These are phyloP conservation scores for Dillenia turbinata DNA, from an alignment of 164 flowering plant species.

Conservation along the genomic window DNA sequence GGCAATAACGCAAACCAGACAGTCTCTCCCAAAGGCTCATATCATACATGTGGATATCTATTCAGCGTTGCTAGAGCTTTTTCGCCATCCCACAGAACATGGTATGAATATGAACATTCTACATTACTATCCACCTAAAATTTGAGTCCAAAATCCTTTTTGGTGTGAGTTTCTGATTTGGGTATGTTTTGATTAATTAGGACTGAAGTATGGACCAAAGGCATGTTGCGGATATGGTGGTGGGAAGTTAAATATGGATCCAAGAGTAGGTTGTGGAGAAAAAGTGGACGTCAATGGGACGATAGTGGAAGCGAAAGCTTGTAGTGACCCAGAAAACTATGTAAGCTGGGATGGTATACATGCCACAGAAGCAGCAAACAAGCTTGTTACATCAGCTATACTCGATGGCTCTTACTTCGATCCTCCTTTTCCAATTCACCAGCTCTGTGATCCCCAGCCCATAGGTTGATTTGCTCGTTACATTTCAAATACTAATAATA, in stretches of 20 bases:
- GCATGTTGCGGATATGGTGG: slow-evolving; percentile 81
- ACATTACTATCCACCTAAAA: too few relatives aligned
- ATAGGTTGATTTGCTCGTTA: slow-evolving; percentile 26
- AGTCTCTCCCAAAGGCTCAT: slow-evolving; percentile 44
- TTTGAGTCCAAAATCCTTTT: neutral
- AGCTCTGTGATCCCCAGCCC: slow-evolving; percentile 59
- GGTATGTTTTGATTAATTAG: slow-evolving; percentile 20
- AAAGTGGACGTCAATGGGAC: slow-evolving; percentile 44
- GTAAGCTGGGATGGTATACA: slow-evolving; percentile 98
- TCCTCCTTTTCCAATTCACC: slow-evolving; percentile 49
- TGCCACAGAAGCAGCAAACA: slow-evolving; percentile 86
- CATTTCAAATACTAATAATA: too few relatives aligned
- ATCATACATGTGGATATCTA: slow-evolving; percentile 58
- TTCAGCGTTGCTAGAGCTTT: slow-evolving; percentile 61
- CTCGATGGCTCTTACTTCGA: slow-evolving; percentile 60
- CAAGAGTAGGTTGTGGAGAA: slow-evolving; percentile 62
- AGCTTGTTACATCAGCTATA: slow-evolving; percentile 44
- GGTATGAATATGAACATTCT: slow-evolving; percentile 32
- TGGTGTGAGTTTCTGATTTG: neutral
- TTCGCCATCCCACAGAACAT: slow-evolving; percentile 56
- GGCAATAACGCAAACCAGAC: slow-evolving; percentile 36
- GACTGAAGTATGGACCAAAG: slow-evolving; percentile 55
- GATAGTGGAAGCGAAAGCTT: slow-evolving; percentile 46
- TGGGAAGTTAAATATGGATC: slow-evolving; percentile 57
- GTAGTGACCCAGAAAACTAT: slow-evolving; percentile 66